Evolutionary conservation across 768 basidiomycete genomes (phyloP).

Genomic region (Mycena leptocephala): DNA sequence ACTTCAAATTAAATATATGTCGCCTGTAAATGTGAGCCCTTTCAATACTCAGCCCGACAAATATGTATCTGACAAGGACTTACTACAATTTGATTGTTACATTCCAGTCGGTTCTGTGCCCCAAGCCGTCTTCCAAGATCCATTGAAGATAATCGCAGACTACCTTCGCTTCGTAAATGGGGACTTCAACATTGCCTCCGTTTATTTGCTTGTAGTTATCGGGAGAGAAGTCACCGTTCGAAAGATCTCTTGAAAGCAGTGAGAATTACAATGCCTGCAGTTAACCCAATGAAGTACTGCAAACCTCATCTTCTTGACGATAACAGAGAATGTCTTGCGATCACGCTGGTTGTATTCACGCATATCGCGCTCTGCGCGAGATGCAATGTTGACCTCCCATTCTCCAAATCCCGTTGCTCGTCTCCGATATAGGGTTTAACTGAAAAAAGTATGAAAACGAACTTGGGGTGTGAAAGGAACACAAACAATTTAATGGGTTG

Average conservation of each 20-base stretch:
- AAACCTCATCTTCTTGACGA: constrained; percentile 66
- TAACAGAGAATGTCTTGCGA: constrained; percentile 53
- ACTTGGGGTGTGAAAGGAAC: not conserved
- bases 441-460: not conserved
- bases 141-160: no score
- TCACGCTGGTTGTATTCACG: constrained; percentile 53
- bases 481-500: no score
- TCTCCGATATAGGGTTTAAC: constrained; percentile 25
- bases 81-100: no score
- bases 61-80: no score
- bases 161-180: constrained; percentile 29
- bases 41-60: no score
- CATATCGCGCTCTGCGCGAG: constrained; percentile 29
- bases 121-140: no score
- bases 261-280: not conserved
- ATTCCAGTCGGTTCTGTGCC: no score
- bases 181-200: constrained; percentile 32
- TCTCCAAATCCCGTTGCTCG: constrained; percentile 26
- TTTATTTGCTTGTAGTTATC: constrained; percentile 64
- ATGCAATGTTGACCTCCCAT: constrained; percentile 62
- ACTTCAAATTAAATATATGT: no score
- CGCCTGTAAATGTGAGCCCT: no score
- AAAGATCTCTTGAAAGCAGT: constrained; percentile 50
- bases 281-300: not conserved
- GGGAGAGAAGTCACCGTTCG: constrained; percentile 64